Conservation (phyloP, 2,329 filamentous ascomycete species). For the Fusarium sp. region DNA sequence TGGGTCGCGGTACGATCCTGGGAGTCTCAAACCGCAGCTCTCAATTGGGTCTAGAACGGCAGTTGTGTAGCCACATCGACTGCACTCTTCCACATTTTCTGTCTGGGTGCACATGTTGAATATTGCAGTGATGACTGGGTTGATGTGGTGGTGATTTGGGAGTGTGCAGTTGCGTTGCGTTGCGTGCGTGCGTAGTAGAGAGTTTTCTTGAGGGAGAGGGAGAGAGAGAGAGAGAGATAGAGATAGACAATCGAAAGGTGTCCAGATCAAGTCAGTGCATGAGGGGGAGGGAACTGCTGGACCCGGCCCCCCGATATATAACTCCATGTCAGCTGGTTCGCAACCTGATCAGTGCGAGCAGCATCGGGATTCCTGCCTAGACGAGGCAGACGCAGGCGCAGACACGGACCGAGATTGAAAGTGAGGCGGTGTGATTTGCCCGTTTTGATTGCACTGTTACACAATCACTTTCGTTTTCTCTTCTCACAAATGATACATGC, state of each 20-base stretch:
- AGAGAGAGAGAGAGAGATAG: neutral
- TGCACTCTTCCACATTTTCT: slow-evolving; percentile 28
- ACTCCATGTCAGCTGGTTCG: slow-evolving; percentile 25
- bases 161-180: neutral
- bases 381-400: slow-evolving; percentile 12
- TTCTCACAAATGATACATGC: slow-evolving; percentile 15
- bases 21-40: slow-evolving; percentile 19
- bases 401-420: neutral
- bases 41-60: slow-evolving; percentile 15
- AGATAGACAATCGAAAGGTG: neutral
- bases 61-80: slow-evolving; percentile 6
- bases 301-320: slow-evolving; percentile 22
- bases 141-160: neutral
- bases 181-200: neutral
- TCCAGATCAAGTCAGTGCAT: neutral
- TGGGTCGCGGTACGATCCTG: slow-evolving; percentile 7
- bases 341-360: slow-evolving; percentile 19
- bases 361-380: slow-evolving; percentile 21
- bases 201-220: neutral
- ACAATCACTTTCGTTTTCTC: slow-evolving; percentile 10
- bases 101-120: slow-evolving; percentile 27
- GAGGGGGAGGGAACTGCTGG: slow-evolving; percentile 14
- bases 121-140: neutral
- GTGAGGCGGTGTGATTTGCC: slow-evolving; percentile 25
- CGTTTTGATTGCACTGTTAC: slow-evolving; percentile 7